Evolutionary conservation across 2,329 filamentous ascomycete species (phyloP).

Genomic region (Juglanconis oblonga): DNA sequence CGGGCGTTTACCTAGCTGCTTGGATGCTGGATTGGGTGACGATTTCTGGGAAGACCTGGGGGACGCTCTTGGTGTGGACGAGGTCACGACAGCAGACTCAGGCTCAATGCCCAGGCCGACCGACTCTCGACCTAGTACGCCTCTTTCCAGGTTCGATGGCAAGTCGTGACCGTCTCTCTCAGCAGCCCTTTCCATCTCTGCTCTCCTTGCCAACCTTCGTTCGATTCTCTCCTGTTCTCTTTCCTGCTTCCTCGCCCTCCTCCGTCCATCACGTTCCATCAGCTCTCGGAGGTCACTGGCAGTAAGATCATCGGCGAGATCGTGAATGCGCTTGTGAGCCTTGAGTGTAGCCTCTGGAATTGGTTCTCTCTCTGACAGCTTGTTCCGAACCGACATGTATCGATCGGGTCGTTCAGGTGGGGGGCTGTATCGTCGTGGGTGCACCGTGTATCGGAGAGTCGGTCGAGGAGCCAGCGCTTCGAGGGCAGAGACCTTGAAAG

Average conservation of each 20-base stretch:
- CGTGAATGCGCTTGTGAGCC: conserved; percentile 61
- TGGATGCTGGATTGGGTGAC: conserved; percentile 17
- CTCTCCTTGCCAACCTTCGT: conserved; percentile 60
- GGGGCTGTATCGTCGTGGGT: conserved; percentile 50
- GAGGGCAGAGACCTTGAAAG: conserved; percentile 77
- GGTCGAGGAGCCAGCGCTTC: conserved; percentile 83
- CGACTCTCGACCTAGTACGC: conserved; percentile 57
- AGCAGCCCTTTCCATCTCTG: conserved; percentile 63
- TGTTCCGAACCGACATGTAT: conserved; percentile 21
- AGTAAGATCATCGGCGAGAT: conserved; percentile 81
- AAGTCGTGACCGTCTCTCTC: conserved; percentile 53
- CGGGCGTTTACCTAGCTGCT: conserved; percentile 29
- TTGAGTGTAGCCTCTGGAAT: conserved; percentile 60
- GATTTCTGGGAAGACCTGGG: conserved; percentile 32
- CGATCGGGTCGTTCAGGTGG: conserved; percentile 5
- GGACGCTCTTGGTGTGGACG: conserved; percentile 49
- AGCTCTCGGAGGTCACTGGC: conserved; percentile 81
- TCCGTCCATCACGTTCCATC: conserved; percentile 82
- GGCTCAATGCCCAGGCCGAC: conserved; percentile 56
- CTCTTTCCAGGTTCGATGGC: conserved; percentile 56
- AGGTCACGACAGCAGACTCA: conserved; percentile 54
- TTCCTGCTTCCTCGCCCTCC: conserved; percentile 70
- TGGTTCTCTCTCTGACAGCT: conserved; percentile 47
- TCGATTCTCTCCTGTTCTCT: conserved; percentile 67
- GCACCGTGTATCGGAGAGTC: conserved; percentile 70